Evolutionary conservation across 192 early-diverging fungal genomes (phyloP), one percentile per base, ranked within the genome.

Genomic region (Backusella parvicylindrica): DNA sequence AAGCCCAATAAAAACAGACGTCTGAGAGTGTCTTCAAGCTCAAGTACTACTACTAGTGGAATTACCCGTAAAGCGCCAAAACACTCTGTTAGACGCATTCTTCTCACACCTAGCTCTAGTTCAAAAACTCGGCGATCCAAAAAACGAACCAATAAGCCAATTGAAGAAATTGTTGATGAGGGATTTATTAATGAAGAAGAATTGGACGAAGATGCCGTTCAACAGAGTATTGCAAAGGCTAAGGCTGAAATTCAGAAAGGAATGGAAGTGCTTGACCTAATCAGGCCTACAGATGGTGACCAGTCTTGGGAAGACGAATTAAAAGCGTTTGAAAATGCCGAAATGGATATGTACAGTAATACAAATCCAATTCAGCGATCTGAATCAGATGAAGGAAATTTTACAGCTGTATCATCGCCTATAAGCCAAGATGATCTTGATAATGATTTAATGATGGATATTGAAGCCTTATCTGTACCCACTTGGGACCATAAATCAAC

Each of bases 171-270:
- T 11, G 50, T 64, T 36, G 68, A 47, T 28, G 68, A 70, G 15
- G 68, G 40, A 13, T 37, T 30, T 12, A 28, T 41, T 70, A 70
- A 43, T 5, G 41, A 70, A 43, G 68, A 49, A 1, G 68, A 30
- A 23, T 9, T 64, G 3, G 71, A 67, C 28, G 64, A 72, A 38
- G 50, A 33, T 9, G 74, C 68, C 8, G 71, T 82, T 35, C 76
- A 82, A n/a, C 69, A 75, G 16, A 82, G 77, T 63, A 82, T 82
- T 23, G 81, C 76, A 5, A 78, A 76, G 26, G 81, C 81, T 11
- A 74, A 68, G 4, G 77, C 68, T 7, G 81, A 82, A 64, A 82
- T 82, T 31, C 76, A 69, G 30, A 78, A 78, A 23, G 81, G 81
- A 11, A 82, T 82, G 71, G 70, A 78, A 50, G 71, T 82, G 5